Base-by-base conservation (phyloP, 768 basidiomycete genomes). In the Cystobasidium ongulense region DNA sequence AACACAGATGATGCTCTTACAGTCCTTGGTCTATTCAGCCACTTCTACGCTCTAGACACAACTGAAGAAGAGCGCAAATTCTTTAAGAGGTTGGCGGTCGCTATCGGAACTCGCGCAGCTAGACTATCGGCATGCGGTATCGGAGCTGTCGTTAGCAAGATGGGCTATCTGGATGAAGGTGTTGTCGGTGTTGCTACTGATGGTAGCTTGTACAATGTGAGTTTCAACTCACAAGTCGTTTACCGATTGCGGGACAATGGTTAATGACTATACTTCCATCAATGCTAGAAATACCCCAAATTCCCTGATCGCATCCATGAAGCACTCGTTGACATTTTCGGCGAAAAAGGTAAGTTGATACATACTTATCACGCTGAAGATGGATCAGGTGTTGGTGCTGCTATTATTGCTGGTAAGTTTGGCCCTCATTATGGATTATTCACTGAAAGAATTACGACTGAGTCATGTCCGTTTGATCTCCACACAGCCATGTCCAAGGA, bases 41-140 rank as follows among this genome's bases (percentile, higher is more conserved):
- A 98, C 84, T 97, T 97, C 85, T 98, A 93, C 80, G 90, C 90
- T 43, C 84, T 98, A 52, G 94, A 97, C 83, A 97, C 96, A 29
- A 98, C 95, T 0, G 85, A 94, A 33, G 91, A 92, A 7, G 95
- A 99, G 82, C 89, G 95, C 29, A 90, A 95, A 80, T 98, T 99
- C 85, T 95, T 99, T 89, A 88, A 91, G 63, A 89, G 91, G 1
- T 87, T 98, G 41, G 91, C 95, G 0, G 89, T 89, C 78, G 85
- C 96, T 64, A 75, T 79, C 21, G 76, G 59, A 11, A 85, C 89
- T 35, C 88, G 95, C 25, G 91, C 95, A 0, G 96, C 95, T 13
- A 85, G 95, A 23, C 82, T 98, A 43, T 92, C 90, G 46, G 87
- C 95, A 0, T 99, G 95, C 79, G 95, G 96, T 75, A 97, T 99